Conservation (phyloP, 805 yeast species). For the Spathaspora girioi region DNA sequence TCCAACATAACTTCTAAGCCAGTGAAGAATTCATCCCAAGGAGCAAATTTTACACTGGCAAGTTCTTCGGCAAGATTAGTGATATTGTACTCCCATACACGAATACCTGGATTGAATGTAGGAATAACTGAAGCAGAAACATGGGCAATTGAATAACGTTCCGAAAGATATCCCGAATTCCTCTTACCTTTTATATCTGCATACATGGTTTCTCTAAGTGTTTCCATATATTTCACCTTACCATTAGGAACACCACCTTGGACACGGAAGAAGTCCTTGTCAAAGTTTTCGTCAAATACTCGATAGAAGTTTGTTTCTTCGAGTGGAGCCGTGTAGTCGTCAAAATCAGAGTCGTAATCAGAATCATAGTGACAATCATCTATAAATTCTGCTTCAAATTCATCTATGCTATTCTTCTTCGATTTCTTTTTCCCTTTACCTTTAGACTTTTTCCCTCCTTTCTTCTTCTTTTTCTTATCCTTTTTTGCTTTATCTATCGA, state of each 20-base stretch:
- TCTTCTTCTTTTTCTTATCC: constrained; percentile 6
- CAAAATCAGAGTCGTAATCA: constrained; percentile 16
- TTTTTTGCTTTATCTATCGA: constrained; percentile 30
- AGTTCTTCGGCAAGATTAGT: constrained; percentile 42
- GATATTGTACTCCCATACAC: constrained; percentile 84
- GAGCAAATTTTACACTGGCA: constrained; percentile 21
- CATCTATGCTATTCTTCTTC: constrained; percentile 1
- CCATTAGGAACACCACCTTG: constrained; percentile 66
- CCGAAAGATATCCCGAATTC: constrained; percentile 42
- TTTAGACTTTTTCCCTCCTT: background rate
- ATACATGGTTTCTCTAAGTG: constrained; percentile 51
- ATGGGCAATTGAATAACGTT: constrained; percentile 66
- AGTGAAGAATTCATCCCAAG: constrained; percentile 60
- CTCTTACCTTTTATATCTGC: constrained; percentile 44
- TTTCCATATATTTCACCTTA: constrained; percentile 61
- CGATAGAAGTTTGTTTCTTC: constrained; percentile 9
- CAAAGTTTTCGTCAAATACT: constrained; percentile 10
- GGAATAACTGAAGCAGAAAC: constrained; percentile 77
- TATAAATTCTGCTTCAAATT: constrained; percentile 9
- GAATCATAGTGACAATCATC: constrained; percentile 20
- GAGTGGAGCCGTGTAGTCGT: constrained; percentile 11
- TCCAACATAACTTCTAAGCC: constrained; percentile 37
- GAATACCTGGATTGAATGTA: constrained; percentile 76
- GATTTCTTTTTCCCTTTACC: background rate
- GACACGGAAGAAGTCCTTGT: constrained; percentile 15